Conservation (phyloP, 1,284 basidiomycete species). For the Ceratobasidium sp. region DNA sequence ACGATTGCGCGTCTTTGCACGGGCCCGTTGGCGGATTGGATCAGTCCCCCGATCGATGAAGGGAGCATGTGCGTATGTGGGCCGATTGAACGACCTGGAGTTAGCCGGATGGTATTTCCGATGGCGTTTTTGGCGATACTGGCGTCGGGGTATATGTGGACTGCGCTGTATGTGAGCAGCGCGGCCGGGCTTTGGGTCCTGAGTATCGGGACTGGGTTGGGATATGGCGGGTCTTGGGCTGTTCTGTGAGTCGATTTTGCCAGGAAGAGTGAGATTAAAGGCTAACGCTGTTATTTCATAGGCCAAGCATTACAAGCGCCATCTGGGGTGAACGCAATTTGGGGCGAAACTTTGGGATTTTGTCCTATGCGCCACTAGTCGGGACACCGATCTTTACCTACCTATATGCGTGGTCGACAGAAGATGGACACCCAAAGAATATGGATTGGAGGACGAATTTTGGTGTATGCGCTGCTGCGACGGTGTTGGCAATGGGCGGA, state of each 20-base stretch:
- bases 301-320: slow-evolving; percentile 46
- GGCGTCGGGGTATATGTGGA: slow-evolving; percentile 61
- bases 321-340: slow-evolving; percentile 71
- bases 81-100: slow-evolving; percentile 51
- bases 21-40: slow-evolving; percentile 71
- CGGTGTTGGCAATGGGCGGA: slow-evolving; percentile 54
- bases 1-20: slow-evolving; percentile 69
- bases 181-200: slow-evolving; percentile 65
- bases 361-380: slow-evolving; percentile 73
- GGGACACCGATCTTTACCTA: slow-evolving; percentile 78
- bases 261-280: slow-evolving; percentile 41
- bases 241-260: slow-evolving; percentile 60
- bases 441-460: slow-evolving; percentile 67
- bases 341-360: slow-evolving; percentile 75
- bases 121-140: slow-evolving; percentile 58
- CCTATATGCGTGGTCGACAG: slow-evolving; percentile 67
- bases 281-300: neutral
- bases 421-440: slow-evolving; percentile 2
- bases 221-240: slow-evolving; percentile 72
- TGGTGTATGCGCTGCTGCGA: slow-evolving; percentile 56
- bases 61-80: neutral
- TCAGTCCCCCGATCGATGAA: slow-evolving; percentile 53
- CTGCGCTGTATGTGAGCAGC: slow-evolving; percentile 57
- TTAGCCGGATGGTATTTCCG: slow-evolving; percentile 68
- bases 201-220: slow-evolving; percentile 68